Base-by-base conservation (phyloP, 306 rosid species). In the Spatholobus suberectus region DNA sequence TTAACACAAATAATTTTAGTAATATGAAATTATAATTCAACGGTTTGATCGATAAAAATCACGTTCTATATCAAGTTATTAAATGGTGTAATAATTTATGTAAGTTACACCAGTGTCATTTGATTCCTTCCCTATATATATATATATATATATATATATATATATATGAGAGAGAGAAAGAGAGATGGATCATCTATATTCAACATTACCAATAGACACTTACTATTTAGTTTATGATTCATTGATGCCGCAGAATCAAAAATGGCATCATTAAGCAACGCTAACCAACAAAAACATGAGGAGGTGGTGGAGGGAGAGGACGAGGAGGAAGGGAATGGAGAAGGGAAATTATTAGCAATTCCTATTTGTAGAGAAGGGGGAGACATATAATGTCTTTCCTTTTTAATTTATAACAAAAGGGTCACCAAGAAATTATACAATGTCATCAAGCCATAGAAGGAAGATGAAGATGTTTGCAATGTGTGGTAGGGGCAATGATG, bases 201-300 rank as follows among this genome's bases (percentile, higher is more conserved):
- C 18, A 41, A 9, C 37, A 6, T 13, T 29, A 32, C 24, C 24
- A 62, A 12, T 6, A 43, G 11, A 58, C 7, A 26, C 27, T 59
- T 24, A 11, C 24, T 58, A 6, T 21, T 14, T 21, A 9, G 51
- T 8, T 65, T 17, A 8, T 2, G 37, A 8, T 67, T 20, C 40
- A 32, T 32, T 66, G n/a, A 21, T 49, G 73, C 66, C 67, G n/a
- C 23, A 46, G 38, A 41, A 24, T 5, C 2, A 77, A 43, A 62
- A 51, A 37, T 49, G 68, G 41, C 54, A 34, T 65, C 35, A 5
- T 76, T 32, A 32, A 32, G 52, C 18, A 14, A 67, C 1, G 55
- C 52, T 27, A 79, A 79, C 55, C 57, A 54, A 49, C 20, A 54
- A 26, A 78, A 65, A n/a, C 62, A 52, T 40, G 69, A 37, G 38